phyloP scores from a whole-genome alignment of 1,284 basidiomycete genomes.

The Microbotryum scabiosae region DNA sequence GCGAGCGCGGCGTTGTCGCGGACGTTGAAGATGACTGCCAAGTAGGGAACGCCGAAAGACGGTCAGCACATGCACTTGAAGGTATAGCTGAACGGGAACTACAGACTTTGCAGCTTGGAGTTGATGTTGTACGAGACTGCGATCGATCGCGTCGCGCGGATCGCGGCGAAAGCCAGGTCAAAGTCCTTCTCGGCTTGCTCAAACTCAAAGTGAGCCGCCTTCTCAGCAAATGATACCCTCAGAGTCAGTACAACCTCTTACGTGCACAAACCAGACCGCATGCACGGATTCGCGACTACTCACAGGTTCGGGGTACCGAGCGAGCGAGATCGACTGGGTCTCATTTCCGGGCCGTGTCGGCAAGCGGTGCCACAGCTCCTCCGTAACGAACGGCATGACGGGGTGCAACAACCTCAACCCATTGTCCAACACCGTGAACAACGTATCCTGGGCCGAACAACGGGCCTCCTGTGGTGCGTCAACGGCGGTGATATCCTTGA shows the following conservation, averaged over 20 bases:
- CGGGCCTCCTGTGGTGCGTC: conserved; percentile 52
- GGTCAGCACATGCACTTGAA: not conserved
- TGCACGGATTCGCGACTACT: conserved; percentile 38
- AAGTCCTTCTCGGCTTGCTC: conserved; percentile 72
- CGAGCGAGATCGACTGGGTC: conserved; percentile 80
- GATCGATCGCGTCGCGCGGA: conserved; percentile 74
- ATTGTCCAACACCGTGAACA: conserved; percentile 88
- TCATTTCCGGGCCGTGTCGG: conserved; percentile 73
- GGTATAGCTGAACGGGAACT: not conserved
- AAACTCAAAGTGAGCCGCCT: conserved; percentile 54
- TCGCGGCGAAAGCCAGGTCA: conserved; percentile 71
- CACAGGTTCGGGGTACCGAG: conserved; percentile 70
- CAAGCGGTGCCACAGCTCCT: conserved; percentile 96
- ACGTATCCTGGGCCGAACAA: conserved; percentile 83
- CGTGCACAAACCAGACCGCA: conserved; percentile 15
- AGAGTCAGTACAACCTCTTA: conserved; percentile 13
- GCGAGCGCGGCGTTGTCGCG: conserved; percentile 21
- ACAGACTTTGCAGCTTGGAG: conserved; percentile 70
- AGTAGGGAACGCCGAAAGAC: not conserved
- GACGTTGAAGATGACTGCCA: conserved; percentile 64
- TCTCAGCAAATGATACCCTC: conserved; percentile 42
- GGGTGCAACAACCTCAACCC: conserved; percentile 88
- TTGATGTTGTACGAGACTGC: conserved; percentile 87
- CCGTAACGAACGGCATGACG: conserved; percentile 98
- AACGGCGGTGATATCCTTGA: conserved; percentile 90